A percentile compares a stretch with the other conserved stretches of the same genome.
Conservation (phyloP, 176 grass and related monocot species). For the Coix lacrymajobi region DNA sequence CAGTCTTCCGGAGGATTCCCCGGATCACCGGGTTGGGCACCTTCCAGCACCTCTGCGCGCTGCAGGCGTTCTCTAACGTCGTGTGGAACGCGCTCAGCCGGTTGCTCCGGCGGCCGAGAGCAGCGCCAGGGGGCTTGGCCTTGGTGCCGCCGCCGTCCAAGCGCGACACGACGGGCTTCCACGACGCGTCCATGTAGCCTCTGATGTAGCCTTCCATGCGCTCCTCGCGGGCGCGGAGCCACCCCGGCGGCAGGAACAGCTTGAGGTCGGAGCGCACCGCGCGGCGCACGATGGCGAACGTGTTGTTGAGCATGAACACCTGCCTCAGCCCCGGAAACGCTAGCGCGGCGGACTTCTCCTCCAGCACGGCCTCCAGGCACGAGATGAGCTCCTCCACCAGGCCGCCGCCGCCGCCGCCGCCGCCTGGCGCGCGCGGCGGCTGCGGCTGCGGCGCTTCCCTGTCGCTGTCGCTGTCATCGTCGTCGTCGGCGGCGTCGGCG, state of each 20-base stretch:
- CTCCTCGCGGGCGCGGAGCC: slow-evolving; percentile 20
- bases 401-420: background rate
- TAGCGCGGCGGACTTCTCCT: slow-evolving; percentile 24
- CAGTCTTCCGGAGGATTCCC: background rate
- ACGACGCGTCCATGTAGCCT: slow-evolving; percentile 8
- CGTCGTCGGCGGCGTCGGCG: background rate
- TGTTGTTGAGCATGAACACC: slow-evolving; percentile 52
- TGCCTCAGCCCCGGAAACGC: slow-evolving; percentile 35
- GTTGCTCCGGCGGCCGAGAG: background rate
- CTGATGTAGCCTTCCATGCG: slow-evolving; percentile 27
- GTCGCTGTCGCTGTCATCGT: background rate
- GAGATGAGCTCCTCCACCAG: slow-evolving; percentile 21
- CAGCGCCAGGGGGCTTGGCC: background rate
- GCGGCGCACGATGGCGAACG: slow-evolving; percentile 25
- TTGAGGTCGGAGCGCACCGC: slow-evolving; percentile 34
- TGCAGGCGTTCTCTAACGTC: slow-evolving; percentile 34
- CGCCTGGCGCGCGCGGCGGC: background rate
- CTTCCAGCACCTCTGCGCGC: slow-evolving; percentile 37
- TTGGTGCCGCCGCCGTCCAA: background rate
- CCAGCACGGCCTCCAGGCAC: slow-evolving; percentile 28
- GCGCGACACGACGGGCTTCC: slow-evolving; percentile 17
- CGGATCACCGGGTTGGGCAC: slow-evolving; percentile 23
- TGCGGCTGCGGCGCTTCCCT: background rate
- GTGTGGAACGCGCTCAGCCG: slow-evolving; percentile 13
- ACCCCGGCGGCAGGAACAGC: slow-evolving; percentile 18